These are phyloP conservation scores for Trichoderma brevicompactum DNA, from an alignment of 2,329 filamentous ascomycete genomes.

Conservation along the genomic window DNA sequence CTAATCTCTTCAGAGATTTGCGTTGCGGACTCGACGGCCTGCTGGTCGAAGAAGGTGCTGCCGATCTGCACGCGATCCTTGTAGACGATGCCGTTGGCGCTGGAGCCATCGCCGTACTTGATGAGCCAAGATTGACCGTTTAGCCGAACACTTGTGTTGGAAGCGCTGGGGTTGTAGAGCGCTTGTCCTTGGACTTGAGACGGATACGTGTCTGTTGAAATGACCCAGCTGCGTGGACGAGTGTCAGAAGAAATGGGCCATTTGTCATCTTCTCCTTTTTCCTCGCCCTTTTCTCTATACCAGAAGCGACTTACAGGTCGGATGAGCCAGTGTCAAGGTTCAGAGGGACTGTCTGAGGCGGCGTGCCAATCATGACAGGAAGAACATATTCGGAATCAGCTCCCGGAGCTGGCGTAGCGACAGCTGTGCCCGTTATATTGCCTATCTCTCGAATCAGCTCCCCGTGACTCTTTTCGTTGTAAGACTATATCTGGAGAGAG, in stretches of 20 bases:
- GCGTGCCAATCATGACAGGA: slow-evolving; percentile 65
- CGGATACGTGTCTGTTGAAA: slow-evolving; percentile 60
- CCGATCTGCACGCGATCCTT: slow-evolving; percentile 67
- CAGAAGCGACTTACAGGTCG: slow-evolving; percentile 47
- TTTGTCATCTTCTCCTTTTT: not conserved
- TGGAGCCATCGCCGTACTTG: slow-evolving; percentile 67
- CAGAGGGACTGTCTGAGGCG: slow-evolving; percentile 61
- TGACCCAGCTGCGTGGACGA: slow-evolving; percentile 64
- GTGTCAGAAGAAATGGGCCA: not conserved
- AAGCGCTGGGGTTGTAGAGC: slow-evolving; percentile 58
- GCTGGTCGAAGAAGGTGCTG: slow-evolving; percentile 59
- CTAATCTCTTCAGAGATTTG: slow-evolving; percentile 55
- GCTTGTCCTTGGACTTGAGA: slow-evolving; percentile 55
- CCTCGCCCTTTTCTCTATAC: not conserved
- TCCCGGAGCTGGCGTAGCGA: slow-evolving; percentile 39
- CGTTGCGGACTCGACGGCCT: slow-evolving; percentile 69
- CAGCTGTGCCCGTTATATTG: slow-evolving; percentile 34
- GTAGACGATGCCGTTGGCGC: slow-evolving; percentile 67
- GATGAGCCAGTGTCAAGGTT: slow-evolving; percentile 70
- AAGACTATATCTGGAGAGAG: not conserved
- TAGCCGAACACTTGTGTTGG: slow-evolving; percentile 50
- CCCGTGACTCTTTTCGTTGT: too few species aligned
- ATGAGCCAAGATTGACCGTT: slow-evolving; percentile 58
- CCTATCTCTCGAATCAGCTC: slow-evolving; percentile 19
- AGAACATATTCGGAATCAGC: slow-evolving; percentile 63